Conservation (phyloP, 352 stramenopile genomes). For the Phytophthora sp. region DNA sequence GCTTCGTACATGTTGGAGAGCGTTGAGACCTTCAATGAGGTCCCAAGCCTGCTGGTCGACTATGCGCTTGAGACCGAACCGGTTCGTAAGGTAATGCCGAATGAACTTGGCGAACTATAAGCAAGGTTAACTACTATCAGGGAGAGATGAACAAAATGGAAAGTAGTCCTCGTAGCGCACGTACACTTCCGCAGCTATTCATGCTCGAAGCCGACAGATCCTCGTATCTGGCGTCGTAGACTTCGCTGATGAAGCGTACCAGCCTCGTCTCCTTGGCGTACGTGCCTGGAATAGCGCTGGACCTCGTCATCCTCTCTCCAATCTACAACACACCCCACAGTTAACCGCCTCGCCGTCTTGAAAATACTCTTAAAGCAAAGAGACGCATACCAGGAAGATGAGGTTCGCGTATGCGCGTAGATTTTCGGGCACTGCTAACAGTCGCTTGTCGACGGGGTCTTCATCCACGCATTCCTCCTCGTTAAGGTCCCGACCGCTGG, state of each 20-base stretch:
- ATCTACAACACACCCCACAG: slow-evolving; percentile 14
- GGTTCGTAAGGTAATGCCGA: slow-evolving; percentile 65
- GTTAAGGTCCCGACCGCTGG: slow-evolving; percentile 5
- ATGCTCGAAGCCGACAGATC: slow-evolving; percentile 29
- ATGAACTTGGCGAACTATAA: slow-evolving; percentile 57
- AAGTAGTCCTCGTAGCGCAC: not conserved
- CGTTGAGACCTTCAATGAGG: slow-evolving; percentile 54
- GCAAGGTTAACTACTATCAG: not conserved
- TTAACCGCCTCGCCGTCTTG: too few relatives aligned
- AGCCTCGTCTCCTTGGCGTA: slow-evolving; percentile 60
- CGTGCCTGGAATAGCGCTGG: not conserved
- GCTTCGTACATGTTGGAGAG: slow-evolving; percentile 45
- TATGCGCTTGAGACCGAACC: slow-evolving; percentile 64
- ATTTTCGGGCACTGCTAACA: slow-evolving; percentile 22
- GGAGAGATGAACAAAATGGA: not conserved
- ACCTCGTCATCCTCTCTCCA: slow-evolving; percentile 14
- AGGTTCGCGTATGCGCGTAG: slow-evolving; percentile 46
- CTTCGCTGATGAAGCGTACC: slow-evolving; percentile 65
- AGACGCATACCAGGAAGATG: slow-evolving; percentile 36
- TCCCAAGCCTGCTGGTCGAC: slow-evolving; percentile 71
- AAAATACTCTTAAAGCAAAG: not conserved
- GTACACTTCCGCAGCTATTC: slow-evolving; percentile 28
- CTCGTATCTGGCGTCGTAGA: slow-evolving; percentile 67
- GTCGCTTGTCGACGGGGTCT: slow-evolving; percentile 19
- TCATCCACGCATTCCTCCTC: slow-evolving; percentile 9